Base-by-base conservation (phyloP, 2,329 filamentous ascomycete species). In the Diatrype stigma region DNA sequence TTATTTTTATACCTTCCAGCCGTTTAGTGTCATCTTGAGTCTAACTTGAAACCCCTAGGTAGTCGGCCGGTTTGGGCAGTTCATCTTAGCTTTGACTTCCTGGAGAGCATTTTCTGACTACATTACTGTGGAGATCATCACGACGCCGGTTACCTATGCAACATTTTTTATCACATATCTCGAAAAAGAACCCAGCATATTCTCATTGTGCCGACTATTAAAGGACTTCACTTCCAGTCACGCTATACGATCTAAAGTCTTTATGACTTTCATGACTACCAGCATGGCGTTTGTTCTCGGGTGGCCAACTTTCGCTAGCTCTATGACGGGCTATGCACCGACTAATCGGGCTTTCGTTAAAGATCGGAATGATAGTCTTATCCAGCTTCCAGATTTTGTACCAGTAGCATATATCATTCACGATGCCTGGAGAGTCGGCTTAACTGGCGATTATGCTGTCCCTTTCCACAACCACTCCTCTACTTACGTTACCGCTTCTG, bases 321-420 rank as follows among this genome's bases (percentile, higher is more conserved):
- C 64, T 1, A 65, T 67, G 63, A 63, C 62, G 0, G 64, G 64
- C 17, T 67, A 67, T 42, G 51, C 55, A 8, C 50, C 62, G 10
- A 52, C 52, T 35, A 54, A n/a, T 8, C 47, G 48, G 7, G 55
- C 62, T 7, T 63, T 62, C n/a, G 54, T 66, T 14, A 46, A 42
- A 12, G 51, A 57, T 16, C 12, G 42, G 2, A 45, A 57, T 16
- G 48, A 47, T 4, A 60, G 48, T 21, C 48, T 61, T 21, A 48
- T 63, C 5, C 51, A 50, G 12, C 56, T 54, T 38, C 45, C 28
- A 1, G 51, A 58, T 0, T 60, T 64, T 17, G 14, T 47, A 2
- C 11, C 47, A 1, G 46, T 61, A 19, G 51, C 50, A 14, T 64
- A 62, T 21, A 37, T 63, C 10, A 56, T 65, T 6, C 55, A 63